These are phyloP conservation scores for Paraphaeosphaeria minitans DNA, from an alignment of 2,329 filamentous ascomycete species.

Conservation along the genomic window DNA sequence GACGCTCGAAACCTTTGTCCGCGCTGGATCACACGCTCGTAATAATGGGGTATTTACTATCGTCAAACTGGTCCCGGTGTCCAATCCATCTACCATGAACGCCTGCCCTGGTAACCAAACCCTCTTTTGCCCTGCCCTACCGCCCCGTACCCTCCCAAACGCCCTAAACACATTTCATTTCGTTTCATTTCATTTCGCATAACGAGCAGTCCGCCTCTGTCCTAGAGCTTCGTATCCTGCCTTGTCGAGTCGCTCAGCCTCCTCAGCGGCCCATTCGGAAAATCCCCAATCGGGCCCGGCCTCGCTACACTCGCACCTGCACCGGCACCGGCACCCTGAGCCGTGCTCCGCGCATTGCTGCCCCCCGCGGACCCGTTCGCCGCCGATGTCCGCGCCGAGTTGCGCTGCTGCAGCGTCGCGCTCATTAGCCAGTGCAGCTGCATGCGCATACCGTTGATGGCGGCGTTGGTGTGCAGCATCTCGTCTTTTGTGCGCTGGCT, in stretches of 20 bases:
- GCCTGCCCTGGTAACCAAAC: too few species aligned
- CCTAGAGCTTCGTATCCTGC: conserved; percentile 42
- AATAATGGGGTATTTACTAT: too few species aligned
- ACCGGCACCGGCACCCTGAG: conserved; percentile 29
- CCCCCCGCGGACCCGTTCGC: conserved; percentile 20
- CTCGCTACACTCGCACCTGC: too few species aligned
- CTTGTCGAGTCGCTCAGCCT: conserved; percentile 44
- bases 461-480: conserved; percentile 65
- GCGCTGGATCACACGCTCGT: too few species aligned
- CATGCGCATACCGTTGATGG: conserved; percentile 62
- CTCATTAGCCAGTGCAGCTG: conserved; percentile 68
- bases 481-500: conserved; percentile 66
- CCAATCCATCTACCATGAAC: too few species aligned
- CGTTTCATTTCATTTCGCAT: neutral
- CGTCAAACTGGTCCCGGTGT: too few species aligned
- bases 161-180: neutral
- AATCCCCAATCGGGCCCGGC: conserved; percentile 30
- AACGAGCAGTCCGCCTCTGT: neutral
- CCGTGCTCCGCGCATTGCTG: conserved; percentile 28
- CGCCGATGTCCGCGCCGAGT: conserved; percentile 30
- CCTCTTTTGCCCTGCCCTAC: too few species aligned
- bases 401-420: conserved; percentile 56
- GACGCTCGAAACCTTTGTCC: too few species aligned
- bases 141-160: neutral
- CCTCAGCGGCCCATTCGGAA: conserved; percentile 32